phyloP scores from a whole-genome alignment of 73 alveolate species.

The Symbiodinium pilosum region DNA sequence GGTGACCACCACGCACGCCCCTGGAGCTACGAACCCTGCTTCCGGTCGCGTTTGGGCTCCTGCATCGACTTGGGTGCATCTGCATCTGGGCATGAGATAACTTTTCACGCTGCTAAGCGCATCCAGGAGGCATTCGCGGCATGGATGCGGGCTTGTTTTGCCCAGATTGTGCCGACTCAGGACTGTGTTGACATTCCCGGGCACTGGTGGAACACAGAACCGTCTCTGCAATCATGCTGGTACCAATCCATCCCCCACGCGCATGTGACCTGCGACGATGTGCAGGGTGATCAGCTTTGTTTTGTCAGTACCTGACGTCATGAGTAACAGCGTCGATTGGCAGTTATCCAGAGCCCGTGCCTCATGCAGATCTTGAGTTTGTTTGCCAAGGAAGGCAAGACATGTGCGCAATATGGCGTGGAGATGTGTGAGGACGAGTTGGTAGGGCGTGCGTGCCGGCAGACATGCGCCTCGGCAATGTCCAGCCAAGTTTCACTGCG shows the following conservation, averaged over 20 bases:
- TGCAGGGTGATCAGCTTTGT: neutral
- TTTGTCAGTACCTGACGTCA: neutral
- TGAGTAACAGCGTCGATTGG: neutral
- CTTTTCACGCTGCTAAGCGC: no score
- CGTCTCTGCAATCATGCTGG: neutral
- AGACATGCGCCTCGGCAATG: constrained; percentile 37
- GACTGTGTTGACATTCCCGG: constrained; percentile 73
- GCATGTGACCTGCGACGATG: neutral
- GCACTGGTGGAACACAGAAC: constrained; percentile 61
- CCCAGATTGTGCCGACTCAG: neutral
- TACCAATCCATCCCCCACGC: neutral
- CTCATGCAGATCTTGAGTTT: neutral
- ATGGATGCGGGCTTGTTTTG: neutral
- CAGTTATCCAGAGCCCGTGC: no score
- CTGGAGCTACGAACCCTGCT: constrained; percentile 89
- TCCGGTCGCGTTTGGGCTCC: constrained; percentile 63
- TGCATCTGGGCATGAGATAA: neutral
- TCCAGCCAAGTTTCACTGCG: no score
- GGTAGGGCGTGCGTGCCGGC: constrained; percentile 43
- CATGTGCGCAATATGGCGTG: neutral
- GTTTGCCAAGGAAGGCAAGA: neutral
- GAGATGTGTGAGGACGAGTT: constrained; percentile 23
- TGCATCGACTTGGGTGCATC: constrained; percentile 69
- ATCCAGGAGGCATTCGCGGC: neutral
- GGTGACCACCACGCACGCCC: constrained; percentile 28